These are phyloP conservation scores for Russula sp. DNA, from an alignment of 768 basidiomycete genomes.

Conservation along the genomic window DNA sequence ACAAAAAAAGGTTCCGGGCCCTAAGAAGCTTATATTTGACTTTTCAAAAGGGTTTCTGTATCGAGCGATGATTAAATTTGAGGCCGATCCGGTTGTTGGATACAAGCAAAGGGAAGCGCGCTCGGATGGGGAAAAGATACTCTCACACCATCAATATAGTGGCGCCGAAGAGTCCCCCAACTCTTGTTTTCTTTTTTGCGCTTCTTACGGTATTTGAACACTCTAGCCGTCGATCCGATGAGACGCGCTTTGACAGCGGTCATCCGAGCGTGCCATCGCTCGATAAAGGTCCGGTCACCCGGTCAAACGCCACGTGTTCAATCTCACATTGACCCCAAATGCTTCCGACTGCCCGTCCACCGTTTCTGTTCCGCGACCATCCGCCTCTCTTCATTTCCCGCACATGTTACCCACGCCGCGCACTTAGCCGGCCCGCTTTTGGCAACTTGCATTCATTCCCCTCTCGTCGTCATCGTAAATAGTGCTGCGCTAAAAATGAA, in stretches of 20 bases:
- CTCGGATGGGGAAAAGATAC: slow-evolving; percentile 22
- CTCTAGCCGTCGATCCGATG: slow-evolving; percentile 27
- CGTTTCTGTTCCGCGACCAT: slow-evolving; percentile 28
- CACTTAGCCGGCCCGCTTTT: neutral
- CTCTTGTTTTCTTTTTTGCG: slow-evolving; percentile 14
- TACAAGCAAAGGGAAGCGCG: slow-evolving; percentile 5
- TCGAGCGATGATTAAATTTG: slow-evolving; percentile 29
- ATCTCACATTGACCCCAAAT: no score
- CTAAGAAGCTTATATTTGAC: slow-evolving; percentile 33
- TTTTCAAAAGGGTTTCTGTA: slow-evolving; percentile 30
- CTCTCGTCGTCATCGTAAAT: slow-evolving; percentile 13
- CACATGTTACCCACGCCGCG: neutral
- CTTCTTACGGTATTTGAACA: slow-evolving; percentile 22
- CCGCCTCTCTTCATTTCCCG: slow-evolving; percentile 22
- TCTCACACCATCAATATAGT: slow-evolving; percentile 22
- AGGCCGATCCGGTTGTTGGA: slow-evolving; percentile 31
- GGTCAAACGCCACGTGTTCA: neutral
- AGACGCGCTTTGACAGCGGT: slow-evolving; percentile 20
- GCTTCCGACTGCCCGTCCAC: slow-evolving; percentile 10
- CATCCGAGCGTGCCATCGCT: neutral
- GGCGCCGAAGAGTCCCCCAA: slow-evolving; percentile 24
- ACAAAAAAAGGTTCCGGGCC: slow-evolving; percentile 31
- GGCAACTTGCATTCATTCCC: slow-evolving; percentile 13
- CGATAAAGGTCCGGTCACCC: neutral
- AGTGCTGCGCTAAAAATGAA: slow-evolving; percentile 18